A percentile compares a stretch with the other conserved stretches of the same genome.
These are phyloP conservation scores for Ceratocystis ficicola DNA, from an alignment of 2,329 filamentous ascomycete species.

Conservation along the genomic window DNA sequence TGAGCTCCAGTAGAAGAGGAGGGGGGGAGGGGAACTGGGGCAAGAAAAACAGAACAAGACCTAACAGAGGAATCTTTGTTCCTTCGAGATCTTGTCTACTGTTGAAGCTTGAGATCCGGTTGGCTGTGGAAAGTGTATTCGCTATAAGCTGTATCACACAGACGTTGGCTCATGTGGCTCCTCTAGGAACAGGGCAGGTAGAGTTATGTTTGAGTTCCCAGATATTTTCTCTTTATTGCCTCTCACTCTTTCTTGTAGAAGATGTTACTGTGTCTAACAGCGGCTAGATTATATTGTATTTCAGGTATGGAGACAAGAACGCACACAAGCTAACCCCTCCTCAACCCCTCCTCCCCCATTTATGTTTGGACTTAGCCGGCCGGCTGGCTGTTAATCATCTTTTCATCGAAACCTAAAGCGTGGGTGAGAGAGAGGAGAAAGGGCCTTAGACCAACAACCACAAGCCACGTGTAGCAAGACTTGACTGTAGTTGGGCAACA, in stretches of 20 bases:
- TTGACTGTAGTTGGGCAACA: slow-evolving; percentile 7
- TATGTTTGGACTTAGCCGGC: neutral
- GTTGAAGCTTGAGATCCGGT: neutral
- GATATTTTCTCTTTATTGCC: neutral
- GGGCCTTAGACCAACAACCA: neutral
- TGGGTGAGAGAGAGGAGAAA: neutral
- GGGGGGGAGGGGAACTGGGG: neutral
- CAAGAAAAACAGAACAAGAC: neutral
- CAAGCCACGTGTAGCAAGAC: slow-evolving; percentile 1
- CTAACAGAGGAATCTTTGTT: slow-evolving; percentile 1
- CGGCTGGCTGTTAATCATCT: neutral
- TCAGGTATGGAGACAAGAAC: too few species aligned
- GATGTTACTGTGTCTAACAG: neutral
- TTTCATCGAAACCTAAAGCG: neutral
- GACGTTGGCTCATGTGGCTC: neutral
- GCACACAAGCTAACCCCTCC: too few species aligned
- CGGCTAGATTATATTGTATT: neutral
- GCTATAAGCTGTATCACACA: slow-evolving; percentile 2
- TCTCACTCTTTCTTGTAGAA: neutral
- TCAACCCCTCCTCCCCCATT: neutral
- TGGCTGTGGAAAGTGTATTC: neutral
- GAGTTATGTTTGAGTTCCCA: too few species aligned
- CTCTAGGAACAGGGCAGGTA: neutral
- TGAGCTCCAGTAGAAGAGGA: neutral
- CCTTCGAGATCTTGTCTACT: slow-evolving; percentile 5